Evolutionary conservation across 331 rosid species (phyloP).

Genomic region (Quercus phellos): DNA sequence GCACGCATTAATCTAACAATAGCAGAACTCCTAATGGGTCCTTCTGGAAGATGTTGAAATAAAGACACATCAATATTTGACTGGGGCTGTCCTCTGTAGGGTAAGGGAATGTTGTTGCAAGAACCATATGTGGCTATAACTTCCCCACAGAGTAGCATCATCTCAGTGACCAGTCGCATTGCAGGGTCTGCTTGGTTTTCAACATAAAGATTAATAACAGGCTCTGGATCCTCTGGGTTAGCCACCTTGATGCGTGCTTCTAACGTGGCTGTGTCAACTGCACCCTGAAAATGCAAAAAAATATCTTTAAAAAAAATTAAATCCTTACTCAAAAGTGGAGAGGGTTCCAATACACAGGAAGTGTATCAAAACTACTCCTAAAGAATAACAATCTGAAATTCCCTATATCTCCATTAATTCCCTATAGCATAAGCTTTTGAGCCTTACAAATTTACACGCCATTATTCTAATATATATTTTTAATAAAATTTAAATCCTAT

Average conservation of each 20-base stretch:
- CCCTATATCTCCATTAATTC: no score
- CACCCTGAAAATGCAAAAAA: constrained; percentile 60
- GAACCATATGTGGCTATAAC: constrained; percentile 80
- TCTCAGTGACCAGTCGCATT: constrained; percentile 91
- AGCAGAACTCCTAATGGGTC: constrained; percentile 92
- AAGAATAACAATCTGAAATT: no score
- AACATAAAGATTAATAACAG: constrained; percentile 72
- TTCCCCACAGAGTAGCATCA: constrained; percentile 98
- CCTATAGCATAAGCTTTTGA: no score
- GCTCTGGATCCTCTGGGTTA: constrained; percentile 77
- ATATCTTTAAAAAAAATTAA: not conserved
- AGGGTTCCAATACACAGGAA: not conserved
- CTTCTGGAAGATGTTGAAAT: constrained; percentile 94
- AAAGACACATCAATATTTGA: constrained; percentile 67
- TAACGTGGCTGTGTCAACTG: constrained; percentile 66
- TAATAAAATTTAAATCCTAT: no score
- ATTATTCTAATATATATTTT: no score
- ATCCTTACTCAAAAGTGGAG: no score
- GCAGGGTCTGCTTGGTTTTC: constrained; percentile 97
- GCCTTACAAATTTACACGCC: no score
- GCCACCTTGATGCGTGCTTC: constrained; percentile 88
- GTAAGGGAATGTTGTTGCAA: constrained; percentile 69
- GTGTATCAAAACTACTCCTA: no score
- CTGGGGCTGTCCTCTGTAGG: constrained; percentile 98
- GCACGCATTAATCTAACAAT: constrained; percentile 84